Evolutionary conservation across 306 rosid species (phyloP).

Genomic region (Gillenia trifoliata): DNA sequence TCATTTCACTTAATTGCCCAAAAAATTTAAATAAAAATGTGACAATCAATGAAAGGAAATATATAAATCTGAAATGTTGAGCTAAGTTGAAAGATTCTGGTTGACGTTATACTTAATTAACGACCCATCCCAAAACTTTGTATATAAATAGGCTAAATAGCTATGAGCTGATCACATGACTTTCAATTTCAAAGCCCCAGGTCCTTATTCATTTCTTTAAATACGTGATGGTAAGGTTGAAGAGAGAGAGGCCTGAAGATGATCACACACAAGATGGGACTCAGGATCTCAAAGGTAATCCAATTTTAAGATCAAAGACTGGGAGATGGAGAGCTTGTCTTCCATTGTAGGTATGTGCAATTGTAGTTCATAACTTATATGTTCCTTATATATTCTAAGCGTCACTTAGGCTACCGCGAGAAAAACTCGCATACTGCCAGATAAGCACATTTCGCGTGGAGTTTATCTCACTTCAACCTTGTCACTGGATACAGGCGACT

Average conservation of each 20-base stretch:
- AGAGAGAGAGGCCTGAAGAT: slow-evolving; percentile 18
- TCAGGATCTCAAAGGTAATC: slow-evolving; percentile 27
- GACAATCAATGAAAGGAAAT: neutral
- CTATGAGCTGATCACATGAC: neutral
- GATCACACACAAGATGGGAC: slow-evolving; percentile 29
- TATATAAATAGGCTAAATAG: too few relatives aligned
- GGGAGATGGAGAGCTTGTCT: slow-evolving; percentile 35
- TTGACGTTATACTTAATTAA: neutral
- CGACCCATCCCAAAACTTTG: neutral
- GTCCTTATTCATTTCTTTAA: neutral
- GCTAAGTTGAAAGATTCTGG: neutral
- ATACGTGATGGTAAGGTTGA: slow-evolving; percentile 1
- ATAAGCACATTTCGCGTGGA: neutral
- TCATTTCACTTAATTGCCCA: too few relatives aligned
- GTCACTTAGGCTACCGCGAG: neutral
- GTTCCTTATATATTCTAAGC: neutral
- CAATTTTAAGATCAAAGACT: slow-evolving; percentile 26
- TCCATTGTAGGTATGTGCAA: slow-evolving; percentile 25
- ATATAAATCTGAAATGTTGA: neutral
- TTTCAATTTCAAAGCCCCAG: neutral
- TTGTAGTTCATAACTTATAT: neutral
- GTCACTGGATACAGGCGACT: too few relatives aligned
- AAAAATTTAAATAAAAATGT: neutral
- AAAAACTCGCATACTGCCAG: neutral
- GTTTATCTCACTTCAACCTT: neutral